A percentile compares a stretch with the other conserved stretches of the same genome.
Evolutionary conservation across 2,329 filamentous ascomycete genomes (phyloP).

Genomic region (Penicillium olsonii): DNA sequence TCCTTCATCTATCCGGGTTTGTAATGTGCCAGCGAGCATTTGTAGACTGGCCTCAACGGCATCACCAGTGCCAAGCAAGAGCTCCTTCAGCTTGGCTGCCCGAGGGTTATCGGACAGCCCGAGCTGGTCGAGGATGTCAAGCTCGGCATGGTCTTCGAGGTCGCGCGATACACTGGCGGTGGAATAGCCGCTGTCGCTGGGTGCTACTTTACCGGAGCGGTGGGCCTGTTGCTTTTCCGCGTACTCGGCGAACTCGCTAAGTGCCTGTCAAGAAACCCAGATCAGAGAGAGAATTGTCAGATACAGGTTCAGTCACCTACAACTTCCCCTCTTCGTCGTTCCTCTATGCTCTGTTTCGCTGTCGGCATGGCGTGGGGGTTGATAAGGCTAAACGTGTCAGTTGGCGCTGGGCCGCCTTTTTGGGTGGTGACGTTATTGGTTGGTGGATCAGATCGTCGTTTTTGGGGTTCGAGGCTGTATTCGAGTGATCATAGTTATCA

Average conservation of each 20-base stretch:
- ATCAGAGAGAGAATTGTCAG: constrained; percentile 7
- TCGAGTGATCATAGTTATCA: constrained; percentile 45
- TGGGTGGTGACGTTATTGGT: constrained; percentile 26
- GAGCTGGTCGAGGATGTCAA: constrained; percentile 83
- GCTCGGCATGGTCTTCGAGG: constrained; percentile 76
- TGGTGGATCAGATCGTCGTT: constrained; percentile 34
- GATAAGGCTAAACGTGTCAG: constrained; percentile 7
- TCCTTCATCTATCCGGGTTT: constrained; percentile 74
- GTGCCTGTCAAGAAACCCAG: constrained; percentile 55
- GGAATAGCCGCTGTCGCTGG: constrained; percentile 45
- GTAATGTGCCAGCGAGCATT: constrained; percentile 66
- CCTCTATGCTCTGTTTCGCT: constrained; percentile 67
- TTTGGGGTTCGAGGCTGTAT: constrained; percentile 40
- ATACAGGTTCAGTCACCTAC: constrained; percentile 50
- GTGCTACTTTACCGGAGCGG: constrained; percentile 38
- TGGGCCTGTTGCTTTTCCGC: constrained; percentile 86
- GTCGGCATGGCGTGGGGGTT: constrained; percentile 34
- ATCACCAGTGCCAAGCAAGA: constrained; percentile 62
- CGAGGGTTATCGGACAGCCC: constrained; percentile 70
- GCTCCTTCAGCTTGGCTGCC: constrained; percentile 67
- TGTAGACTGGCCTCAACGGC: constrained; percentile 61
- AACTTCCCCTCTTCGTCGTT: constrained; percentile 83
- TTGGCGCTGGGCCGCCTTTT: constrained; percentile 10
- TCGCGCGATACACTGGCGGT: constrained; percentile 36
- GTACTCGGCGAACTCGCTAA: constrained; percentile 97